Conservation (phyloP, 225 moss, liverwort and hornwort genomes). For the Marchantia paleacea region DNA sequence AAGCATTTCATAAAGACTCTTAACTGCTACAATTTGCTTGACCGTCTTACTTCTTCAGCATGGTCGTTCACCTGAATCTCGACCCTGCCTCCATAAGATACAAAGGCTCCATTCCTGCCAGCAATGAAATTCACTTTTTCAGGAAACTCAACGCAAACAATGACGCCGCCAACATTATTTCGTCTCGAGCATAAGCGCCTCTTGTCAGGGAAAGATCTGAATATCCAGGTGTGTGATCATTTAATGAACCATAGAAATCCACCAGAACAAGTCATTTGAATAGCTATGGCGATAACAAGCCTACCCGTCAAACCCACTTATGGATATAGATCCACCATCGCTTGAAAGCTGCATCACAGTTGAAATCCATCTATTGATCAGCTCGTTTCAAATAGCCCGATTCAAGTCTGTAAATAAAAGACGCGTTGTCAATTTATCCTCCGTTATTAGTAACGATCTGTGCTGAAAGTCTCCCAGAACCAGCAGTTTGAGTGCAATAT, state of each 20-base stretch:
- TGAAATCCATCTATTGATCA: background rate
- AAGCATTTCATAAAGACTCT: background rate
- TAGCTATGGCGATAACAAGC: background rate
- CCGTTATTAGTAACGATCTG: too few relatives aligned
- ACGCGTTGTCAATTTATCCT: too few relatives aligned
- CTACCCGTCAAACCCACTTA: slow-evolving; percentile 78
- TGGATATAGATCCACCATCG: slow-evolving; percentile 57
- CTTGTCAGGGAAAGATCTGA: background rate
- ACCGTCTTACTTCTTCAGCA: slow-evolving; percentile 55
- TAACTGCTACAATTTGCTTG: background rate
- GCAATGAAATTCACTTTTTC: background rate
- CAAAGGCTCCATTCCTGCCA: slow-evolving; percentile 56
- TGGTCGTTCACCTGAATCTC: slow-evolving; percentile 83
- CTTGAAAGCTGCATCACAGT: slow-evolving; percentile 55
- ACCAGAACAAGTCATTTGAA: background rate
- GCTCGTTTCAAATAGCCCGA: too few relatives aligned
- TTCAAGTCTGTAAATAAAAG: too few relatives aligned
- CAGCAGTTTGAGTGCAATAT: too few relatives aligned
- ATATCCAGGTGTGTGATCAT: background rate
- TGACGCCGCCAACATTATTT: background rate
- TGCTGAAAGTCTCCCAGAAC: too few relatives aligned
- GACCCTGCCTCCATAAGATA: slow-evolving; percentile 68
- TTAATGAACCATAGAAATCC: background rate
- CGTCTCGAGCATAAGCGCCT: background rate
- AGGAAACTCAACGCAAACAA: background rate